Evolutionary conservation across 441 rosid genomes (phyloP).

Genomic region (Mallotus repandus): DNA sequence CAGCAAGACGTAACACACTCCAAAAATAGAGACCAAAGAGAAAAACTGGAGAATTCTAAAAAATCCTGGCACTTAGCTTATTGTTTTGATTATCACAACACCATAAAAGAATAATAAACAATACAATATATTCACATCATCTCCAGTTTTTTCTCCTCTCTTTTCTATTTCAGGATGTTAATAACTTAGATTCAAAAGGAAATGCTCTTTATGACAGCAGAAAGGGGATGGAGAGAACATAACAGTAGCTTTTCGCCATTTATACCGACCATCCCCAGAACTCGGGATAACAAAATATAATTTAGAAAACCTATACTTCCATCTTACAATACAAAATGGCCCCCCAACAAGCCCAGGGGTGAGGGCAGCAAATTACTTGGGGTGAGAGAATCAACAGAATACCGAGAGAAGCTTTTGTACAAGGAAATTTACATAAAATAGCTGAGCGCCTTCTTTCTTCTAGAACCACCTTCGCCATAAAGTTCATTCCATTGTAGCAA

Average conservation of each 20-base stretch:
- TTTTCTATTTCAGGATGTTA: conserved; percentile 20
- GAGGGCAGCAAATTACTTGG: conserved; percentile 35
- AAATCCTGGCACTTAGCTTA: conserved; percentile 8
- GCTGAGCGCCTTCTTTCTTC: conserved; percentile 86
- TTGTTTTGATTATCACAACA: conserved; percentile 14
- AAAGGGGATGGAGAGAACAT: conserved; percentile 17
- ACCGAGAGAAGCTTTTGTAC: conserved; percentile 38
- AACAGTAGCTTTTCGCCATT: conserved; percentile 34
- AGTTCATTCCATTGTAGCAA: conserved; percentile 91
- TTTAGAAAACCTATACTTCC: conserved; percentile 36
- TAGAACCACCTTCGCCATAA: conserved; percentile 89
- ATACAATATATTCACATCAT: conserved; percentile 24
- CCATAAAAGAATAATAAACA: conserved; percentile 28
- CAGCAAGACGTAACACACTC: no score
- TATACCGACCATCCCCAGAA: conserved; percentile 36
- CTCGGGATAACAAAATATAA: conserved; percentile 21
- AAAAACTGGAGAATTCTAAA: no score
- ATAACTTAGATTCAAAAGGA: conserved; percentile 24
- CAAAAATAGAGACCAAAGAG: not conserved
- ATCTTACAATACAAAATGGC: conserved; percentile 51
- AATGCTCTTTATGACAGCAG: conserved; percentile 23
- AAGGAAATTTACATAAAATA: conserved; percentile 72
- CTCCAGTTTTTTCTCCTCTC: conserved; percentile 6
- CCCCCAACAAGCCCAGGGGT: conserved; percentile 21
- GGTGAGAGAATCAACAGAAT: conserved; percentile 22